These are phyloP conservation scores for Mucor lusitanicus DNA, from an alignment of 371 early-diverging fungal genomes.

Conservation along the genomic window DNA sequence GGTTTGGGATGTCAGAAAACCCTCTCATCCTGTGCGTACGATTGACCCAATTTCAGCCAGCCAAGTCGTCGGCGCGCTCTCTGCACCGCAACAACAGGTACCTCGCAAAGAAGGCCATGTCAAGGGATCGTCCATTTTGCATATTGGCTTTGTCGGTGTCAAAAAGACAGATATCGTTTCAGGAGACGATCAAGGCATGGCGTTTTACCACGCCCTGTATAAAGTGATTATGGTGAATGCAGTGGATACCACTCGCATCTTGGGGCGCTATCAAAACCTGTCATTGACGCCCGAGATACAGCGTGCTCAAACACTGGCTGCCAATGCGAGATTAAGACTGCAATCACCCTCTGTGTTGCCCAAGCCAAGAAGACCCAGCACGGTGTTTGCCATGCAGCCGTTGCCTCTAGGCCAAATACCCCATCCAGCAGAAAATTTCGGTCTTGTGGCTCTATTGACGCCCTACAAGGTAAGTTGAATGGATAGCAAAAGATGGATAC, in stretches of 20 bases:
- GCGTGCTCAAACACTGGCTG: conserved; percentile 16
- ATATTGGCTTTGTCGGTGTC: conserved; percentile 71
- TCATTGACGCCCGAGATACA: conserved; percentile 34
- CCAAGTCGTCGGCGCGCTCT: conserved; percentile 28
- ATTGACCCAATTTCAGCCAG: conserved; percentile 54
- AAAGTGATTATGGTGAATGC: conserved; percentile 72
- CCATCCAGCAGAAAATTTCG: conserved; percentile 67
- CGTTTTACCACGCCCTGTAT: conserved; percentile 73
- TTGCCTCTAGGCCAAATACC: conserved; percentile 64
- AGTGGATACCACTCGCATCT: conserved; percentile 66
- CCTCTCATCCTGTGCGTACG: conserved; percentile 48
- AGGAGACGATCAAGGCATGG: conserved; percentile 76
- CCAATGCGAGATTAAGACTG: conserved; percentile 8
- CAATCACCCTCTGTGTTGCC: conserved; percentile 12
- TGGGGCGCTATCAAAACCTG: conserved; percentile 66
- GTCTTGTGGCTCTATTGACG: conserved; percentile 73
- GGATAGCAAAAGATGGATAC: background rate
- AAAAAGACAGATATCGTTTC: conserved; percentile 70
- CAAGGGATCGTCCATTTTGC: conserved; percentile 67
- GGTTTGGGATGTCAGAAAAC: conserved; percentile 72
- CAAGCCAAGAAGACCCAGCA: conserved; percentile 49
- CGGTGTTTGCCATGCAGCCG: conserved; percentile 72
- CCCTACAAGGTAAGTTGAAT: conserved; percentile 63
- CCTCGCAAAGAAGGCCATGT: conserved; percentile 70
- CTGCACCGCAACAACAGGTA: conserved; percentile 36